A percentile compares a stretch with the other conserved stretches of the same genome.
Evolutionary conservation across 2,329 filamentous ascomycete genomes (phyloP).

Genomic region (Aspergillus tubingensis): DNA sequence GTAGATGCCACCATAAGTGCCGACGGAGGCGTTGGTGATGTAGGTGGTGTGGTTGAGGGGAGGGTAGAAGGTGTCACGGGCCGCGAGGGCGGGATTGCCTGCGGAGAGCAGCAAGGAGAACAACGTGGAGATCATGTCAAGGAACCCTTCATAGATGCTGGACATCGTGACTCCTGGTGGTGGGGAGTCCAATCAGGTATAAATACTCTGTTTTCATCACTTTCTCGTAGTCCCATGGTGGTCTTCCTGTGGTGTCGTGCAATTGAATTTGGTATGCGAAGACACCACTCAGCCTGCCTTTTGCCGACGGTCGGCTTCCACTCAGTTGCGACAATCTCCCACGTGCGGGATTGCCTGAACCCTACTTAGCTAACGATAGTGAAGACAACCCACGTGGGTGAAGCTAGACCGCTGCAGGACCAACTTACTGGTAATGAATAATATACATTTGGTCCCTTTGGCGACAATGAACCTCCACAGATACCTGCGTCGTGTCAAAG

Average conservation of each 20-base stretch:
- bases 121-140: slow-evolving; percentile 19
- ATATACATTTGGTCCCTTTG: too few relatives aligned
- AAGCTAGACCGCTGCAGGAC: not conserved
- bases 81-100: slow-evolving; percentile 11
- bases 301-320: not conserved
- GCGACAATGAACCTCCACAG: too few relatives aligned
- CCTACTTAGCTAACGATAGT: too few relatives aligned
- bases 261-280: too few relatives aligned
- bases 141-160: slow-evolving; percentile 16
- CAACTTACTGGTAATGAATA: too few relatives aligned
- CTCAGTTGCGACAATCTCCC: not conserved
- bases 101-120: slow-evolving; percentile 11
- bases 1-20: slow-evolving; percentile 42
- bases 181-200: not conserved
- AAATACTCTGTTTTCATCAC: not conserved
- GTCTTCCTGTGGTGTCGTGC: too few relatives aligned
- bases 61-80: slow-evolving; percentile 36
- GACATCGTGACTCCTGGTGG: slow-evolving; percentile 3
- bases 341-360: not conserved
- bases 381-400: not conserved
- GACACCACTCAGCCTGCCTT: not conserved
- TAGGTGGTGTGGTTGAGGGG: slow-evolving; percentile 41
- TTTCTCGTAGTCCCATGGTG: too few relatives aligned
- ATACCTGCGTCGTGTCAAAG: too few relatives aligned
- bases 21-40: slow-evolving; percentile 38